These are phyloP conservation scores for Stachybotrys elegans DNA, from an alignment of 2,329 filamentous ascomycete genomes.

Conservation along the genomic window DNA sequence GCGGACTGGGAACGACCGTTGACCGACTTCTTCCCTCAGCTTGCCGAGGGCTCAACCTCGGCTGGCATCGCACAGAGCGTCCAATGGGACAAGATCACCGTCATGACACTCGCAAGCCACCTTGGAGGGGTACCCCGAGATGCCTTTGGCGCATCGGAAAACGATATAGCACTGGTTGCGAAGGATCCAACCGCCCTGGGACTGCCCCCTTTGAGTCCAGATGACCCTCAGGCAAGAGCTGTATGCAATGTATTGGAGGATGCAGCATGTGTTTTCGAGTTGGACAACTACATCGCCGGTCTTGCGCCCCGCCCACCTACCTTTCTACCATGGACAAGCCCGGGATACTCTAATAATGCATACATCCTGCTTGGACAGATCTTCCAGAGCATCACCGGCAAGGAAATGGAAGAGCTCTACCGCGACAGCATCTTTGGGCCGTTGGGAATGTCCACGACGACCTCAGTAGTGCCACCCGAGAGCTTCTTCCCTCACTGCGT, in stretches of 20 bases:
- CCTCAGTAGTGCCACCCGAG: background rate
- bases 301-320: slow-evolving; percentile 2
- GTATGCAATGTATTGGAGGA: background rate
- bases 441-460: slow-evolving; percentile 7
- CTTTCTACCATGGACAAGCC: slow-evolving; percentile 8
- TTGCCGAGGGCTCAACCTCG: background rate
- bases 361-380: slow-evolving; percentile 8
- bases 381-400: slow-evolving; percentile 6
- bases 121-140: slow-evolving; percentile 14
- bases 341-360: slow-evolving; percentile 10
- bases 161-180: background rate
- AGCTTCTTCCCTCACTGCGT: slow-evolving; percentile 1
- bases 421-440: slow-evolving; percentile 7
- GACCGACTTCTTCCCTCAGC: slow-evolving; percentile 9
- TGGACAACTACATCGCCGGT: background rate
- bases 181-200: background rate
- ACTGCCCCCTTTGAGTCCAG: background rate
- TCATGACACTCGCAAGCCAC: slow-evolving; percentile 31
- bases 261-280: background rate
- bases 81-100: slow-evolving; percentile 25
- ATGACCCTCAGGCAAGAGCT: background rate
- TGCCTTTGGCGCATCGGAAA: background rate
- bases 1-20: slow-evolving; percentile 10
- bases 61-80: slow-evolving; percentile 6
- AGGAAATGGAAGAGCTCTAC: slow-evolving; percentile 4